Conservation (phyloP, 139 green algal genomes). For the Gonium pectorale region DNA sequence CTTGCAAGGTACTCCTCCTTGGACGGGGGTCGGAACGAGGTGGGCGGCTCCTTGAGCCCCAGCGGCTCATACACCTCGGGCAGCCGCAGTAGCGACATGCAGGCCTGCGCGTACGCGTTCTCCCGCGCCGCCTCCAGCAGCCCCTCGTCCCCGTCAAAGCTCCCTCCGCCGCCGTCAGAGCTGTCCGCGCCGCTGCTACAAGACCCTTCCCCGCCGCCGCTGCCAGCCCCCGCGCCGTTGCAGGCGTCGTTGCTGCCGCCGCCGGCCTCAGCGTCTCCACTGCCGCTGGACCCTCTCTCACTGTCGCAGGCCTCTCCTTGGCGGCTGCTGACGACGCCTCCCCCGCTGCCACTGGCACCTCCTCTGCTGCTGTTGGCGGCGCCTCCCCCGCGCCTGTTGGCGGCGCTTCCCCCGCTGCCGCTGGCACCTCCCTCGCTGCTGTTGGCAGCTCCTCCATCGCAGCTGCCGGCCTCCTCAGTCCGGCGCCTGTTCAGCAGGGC, state of each 20-base stretch:
- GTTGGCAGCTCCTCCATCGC: neutral
- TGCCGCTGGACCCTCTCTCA: neutral
- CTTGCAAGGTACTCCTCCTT: slow-evolving; percentile 24
- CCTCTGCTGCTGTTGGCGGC: neutral
- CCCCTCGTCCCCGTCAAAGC: slow-evolving; percentile 26
- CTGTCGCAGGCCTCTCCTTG: neutral
- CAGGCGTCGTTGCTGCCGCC: neutral
- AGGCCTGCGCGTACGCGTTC: neutral
- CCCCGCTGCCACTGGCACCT: neutral
- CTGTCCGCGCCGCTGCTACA: slow-evolving; percentile 14
- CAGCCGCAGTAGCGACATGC: neutral
- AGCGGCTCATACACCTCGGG: slow-evolving; percentile 17
- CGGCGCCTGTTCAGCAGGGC: neutral
- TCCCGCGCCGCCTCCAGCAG: slow-evolving; percentile 19
- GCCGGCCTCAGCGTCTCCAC: neutral
- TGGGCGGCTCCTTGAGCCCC: slow-evolving; percentile 10
- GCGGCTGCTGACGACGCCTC: neutral
- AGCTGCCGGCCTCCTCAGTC: neutral
- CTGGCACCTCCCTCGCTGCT: neutral
- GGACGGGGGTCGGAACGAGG: neutral
- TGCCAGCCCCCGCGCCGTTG: neutral
- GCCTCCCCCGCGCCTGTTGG: neutral
- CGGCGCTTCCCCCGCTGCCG: slow-evolving; percentile 1
- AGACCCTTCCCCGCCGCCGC: slow-evolving; percentile 2
- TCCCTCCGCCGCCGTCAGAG: neutral